phyloP scores from a whole-genome alignment of 2,329 filamentous ascomycete species.

The Talaromyces sp. region DNA sequence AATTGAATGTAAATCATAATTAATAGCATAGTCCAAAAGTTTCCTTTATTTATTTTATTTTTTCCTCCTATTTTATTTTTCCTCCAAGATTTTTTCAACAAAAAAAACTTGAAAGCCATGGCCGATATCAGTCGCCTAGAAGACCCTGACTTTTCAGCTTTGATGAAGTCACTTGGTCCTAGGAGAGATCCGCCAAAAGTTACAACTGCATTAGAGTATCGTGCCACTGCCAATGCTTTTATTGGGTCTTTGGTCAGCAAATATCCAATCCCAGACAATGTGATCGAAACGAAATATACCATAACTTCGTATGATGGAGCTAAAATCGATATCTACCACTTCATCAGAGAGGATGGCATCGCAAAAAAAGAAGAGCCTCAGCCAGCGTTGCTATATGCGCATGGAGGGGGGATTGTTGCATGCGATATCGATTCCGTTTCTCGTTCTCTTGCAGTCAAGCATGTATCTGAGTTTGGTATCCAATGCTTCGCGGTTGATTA shows the following conservation, averaged over 20 bases:
- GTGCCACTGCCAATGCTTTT: neutral
- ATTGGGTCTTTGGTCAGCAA: neutral
- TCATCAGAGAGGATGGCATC: neutral
- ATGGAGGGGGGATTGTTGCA: neutral
- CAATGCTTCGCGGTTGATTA: conserved; percentile 5
- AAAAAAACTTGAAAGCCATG: neutral
- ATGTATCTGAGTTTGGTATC: neutral
- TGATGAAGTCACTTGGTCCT: neutral
- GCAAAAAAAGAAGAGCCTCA: neutral
- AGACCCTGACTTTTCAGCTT: neutral
- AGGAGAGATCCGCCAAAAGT: neutral
- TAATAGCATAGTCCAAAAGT: neutral
- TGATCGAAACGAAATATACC: neutral
- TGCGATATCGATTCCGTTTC: neutral
- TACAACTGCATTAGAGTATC: neutral
- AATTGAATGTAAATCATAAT: neutral
- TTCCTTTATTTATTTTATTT: neutral
- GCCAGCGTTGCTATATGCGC: neutral
- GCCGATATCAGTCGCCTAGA: neutral
- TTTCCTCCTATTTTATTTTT: neutral
- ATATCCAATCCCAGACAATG: neutral
- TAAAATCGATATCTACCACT: neutral
- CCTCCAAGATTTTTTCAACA: neutral
- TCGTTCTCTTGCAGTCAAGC: neutral
- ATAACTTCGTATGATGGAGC: neutral